These are phyloP conservation scores for Saccharomycopsis javanensis DNA, from an alignment of 805 yeast species.

Conservation along the genomic window DNA sequence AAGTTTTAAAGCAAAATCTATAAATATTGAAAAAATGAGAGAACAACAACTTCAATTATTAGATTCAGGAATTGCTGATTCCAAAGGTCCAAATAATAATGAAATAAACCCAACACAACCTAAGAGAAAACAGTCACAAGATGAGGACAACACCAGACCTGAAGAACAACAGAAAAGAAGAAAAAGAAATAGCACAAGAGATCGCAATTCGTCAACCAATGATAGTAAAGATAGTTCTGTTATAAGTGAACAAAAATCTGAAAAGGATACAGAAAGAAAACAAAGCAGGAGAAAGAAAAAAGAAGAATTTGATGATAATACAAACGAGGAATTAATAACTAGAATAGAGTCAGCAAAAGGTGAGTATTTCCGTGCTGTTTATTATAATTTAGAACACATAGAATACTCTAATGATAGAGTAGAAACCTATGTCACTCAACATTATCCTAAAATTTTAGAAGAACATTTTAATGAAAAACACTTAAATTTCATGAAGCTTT, in stretches of 20 bases:
- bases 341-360: conserved; percentile 22
- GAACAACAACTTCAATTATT: conserved; percentile 22
- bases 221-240: neutral
- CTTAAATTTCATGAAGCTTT: neutral
- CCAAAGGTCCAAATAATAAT: conserved; percentile 17
- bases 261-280: conserved; percentile 4
- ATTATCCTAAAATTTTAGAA: conserved; percentile 5
- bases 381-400: conserved; percentile 19
- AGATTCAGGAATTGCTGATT: conserved; percentile 4
- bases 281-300: conserved; percentile 12
- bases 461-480: neutral
- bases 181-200: conserved; percentile 2
- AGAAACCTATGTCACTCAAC: conserved; percentile 3
- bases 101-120: conserved; percentile 5
- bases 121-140: conserved; percentile 8
- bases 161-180: conserved; percentile 6
- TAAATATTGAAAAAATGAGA: conserved; percentile 32
- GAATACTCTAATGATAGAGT: conserved; percentile 15
- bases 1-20: conserved; percentile 29
- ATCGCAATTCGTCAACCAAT: neutral
- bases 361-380: conserved; percentile 17
- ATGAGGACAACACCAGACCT: conserved; percentile 11
- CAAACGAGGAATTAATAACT: conserved; percentile 20
- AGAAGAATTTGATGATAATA: conserved; percentile 18
- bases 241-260: neutral